Percentiles rank a stretch among this genome's conserved stretches.
These are phyloP conservation scores for Fusarium sp. DNA, from an alignment of 2,329 filamentous ascomycete genomes.

Conservation along the genomic window DNA sequence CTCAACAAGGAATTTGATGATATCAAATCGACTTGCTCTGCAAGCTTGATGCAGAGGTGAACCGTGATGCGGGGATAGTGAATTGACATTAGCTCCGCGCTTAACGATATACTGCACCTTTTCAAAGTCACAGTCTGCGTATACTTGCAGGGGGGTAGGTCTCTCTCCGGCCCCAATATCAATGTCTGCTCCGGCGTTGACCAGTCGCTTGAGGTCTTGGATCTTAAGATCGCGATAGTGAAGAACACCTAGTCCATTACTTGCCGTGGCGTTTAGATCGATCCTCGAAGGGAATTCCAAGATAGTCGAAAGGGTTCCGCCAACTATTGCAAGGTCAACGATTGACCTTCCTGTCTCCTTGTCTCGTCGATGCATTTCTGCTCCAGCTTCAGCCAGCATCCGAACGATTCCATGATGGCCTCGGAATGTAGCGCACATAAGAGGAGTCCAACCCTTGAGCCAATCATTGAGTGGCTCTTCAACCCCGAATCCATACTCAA, in stretches of 20 bases:
- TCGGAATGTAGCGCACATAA: background rate
- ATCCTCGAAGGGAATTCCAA: background rate
- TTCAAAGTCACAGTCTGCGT: background rate
- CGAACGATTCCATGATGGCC: background rate
- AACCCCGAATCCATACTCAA: background rate
- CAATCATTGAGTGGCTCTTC: fast-evolving
- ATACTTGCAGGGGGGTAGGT: background rate
- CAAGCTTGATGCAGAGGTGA: background rate
- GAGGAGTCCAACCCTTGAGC: background rate
- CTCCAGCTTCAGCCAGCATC: background rate
- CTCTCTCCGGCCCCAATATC: background rate
- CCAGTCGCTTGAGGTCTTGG: background rate
- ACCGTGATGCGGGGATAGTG: background rate
- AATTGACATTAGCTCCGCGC: background rate
- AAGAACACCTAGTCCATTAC: background rate
- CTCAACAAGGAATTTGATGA: background rate
- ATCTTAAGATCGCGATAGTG: fast-evolving
- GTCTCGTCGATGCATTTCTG: background rate
- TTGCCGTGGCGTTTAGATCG: background rate
- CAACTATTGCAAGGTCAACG: background rate
- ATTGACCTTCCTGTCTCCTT: background rate
- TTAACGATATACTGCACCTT: background rate
- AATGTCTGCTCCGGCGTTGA: background rate
- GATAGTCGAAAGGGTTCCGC: background rate
- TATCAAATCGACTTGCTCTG: background rate